Base-by-base conservation (phyloP, 1,284 basidiomycete genomes). In the Ganoderma sp. region DNA sequence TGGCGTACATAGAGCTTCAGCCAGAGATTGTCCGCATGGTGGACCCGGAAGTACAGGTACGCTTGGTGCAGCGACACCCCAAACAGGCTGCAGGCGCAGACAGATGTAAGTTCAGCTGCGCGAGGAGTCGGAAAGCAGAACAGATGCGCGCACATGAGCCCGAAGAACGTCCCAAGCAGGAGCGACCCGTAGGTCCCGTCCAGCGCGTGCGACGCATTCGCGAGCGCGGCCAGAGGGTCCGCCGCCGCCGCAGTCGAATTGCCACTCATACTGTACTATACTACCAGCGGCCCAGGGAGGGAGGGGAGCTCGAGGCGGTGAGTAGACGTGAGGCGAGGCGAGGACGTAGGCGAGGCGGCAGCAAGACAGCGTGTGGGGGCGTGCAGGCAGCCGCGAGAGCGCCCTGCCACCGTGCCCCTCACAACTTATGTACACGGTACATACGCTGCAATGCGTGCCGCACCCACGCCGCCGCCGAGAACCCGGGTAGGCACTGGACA, bases 51-150 rank as follows among this genome's bases (percentile, higher is more conserved):
- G 22, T 52, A 52, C 10, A 52, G 22, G 48, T 52, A 52, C 22
- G 48, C 48, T n/a, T 52, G 48, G 48, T 52, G 48, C 3, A 52
- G 48, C 48, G 48, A 52, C 12, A 52, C 48, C 48, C 48, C 48
- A 6, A 25, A 52, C 48, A 52, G 12, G 14, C 48, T 52, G 48
- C 3, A 52, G 12, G 4, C 4, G 22, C 1, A 25, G 3, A 10
- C 4, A 22, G 48, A 6, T 14, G 8, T 52, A 12, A 52, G 48
- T 14, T 14, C 22, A n/a, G 1, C 3, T 12, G 22, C 22, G 48
- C 48, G 48, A 52, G 22, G 22, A 45, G 15, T 7, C 5, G 7
- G 25, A 15, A 32, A 3, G 32, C 32, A 5, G 32, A 32, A 4
- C 22, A 52, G n/a, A 52, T 8, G 7, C 48, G 25, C 48, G 12